phyloP scores from a whole-genome alignment of 345 rosid genomes.

The Heritiera littoralis region DNA sequence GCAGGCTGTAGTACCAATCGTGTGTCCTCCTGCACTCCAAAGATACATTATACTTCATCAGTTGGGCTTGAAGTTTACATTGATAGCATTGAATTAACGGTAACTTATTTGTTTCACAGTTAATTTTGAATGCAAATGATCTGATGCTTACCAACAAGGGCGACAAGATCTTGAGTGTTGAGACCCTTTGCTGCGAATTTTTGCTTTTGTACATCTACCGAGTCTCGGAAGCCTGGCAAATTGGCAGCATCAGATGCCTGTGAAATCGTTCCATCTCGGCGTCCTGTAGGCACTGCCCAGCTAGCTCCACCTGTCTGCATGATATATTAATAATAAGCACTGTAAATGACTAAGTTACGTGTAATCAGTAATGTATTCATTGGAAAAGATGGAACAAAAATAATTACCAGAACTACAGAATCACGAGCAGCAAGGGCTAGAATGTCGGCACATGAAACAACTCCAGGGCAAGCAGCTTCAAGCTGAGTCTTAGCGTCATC shows the following conservation, averaged over 20 bases:
- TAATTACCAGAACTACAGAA: constrained; percentile 41
- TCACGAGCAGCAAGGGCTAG: constrained; percentile 58
- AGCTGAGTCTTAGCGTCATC: constrained; percentile 11
- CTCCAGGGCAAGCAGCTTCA: constrained; percentile 48
- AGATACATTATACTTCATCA: background rate
- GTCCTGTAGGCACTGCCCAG: constrained; percentile 40
- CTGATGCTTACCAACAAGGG: constrained; percentile 34
- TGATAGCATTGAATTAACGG: no score
- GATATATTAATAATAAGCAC: background rate
- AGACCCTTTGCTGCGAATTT: constrained; percentile 31
- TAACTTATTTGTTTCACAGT: background rate
- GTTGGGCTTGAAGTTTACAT: background rate
- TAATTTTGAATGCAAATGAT: background rate
- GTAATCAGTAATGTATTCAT: background rate
- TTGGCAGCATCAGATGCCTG: constrained; percentile 19
- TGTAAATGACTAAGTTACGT: background rate
- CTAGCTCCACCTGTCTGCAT: constrained; percentile 33
- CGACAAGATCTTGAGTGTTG: constrained; percentile 33
- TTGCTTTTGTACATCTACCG: constrained; percentile 22
- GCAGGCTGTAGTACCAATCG: no score
- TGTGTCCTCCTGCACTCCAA: background rate
- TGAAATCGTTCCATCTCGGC: constrained; percentile 31
- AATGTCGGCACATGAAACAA: constrained; percentile 58
- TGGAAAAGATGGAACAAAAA: background rate
- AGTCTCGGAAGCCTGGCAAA: constrained; percentile 27